phyloP scores from a whole-genome alignment of 2,329 filamentous ascomycete species.

The Alternaria viburni region DNA sequence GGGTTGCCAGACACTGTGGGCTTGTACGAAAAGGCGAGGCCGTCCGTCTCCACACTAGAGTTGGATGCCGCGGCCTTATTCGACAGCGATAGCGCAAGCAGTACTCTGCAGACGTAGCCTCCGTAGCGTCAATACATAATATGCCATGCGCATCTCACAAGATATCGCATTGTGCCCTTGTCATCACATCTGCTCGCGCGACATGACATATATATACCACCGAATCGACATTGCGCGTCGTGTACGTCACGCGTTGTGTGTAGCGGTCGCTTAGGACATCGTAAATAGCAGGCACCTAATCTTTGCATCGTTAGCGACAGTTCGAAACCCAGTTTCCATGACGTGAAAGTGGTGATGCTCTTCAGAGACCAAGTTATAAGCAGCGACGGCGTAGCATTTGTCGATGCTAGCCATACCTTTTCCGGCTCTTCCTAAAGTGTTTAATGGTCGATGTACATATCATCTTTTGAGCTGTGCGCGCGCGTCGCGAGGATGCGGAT shows the following conservation, averaged over 20 bases:
- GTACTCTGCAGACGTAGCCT: background rate
- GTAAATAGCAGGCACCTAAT: background rate
- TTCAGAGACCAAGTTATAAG: conserved; percentile 57
- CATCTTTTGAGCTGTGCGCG: conserved; percentile 37
- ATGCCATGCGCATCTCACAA: background rate
- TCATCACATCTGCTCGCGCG: background rate
- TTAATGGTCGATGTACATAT: conserved; percentile 46
- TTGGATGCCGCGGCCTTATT: conserved; percentile 22
- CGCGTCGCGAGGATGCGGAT: conserved; percentile 4
- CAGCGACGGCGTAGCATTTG: conserved; percentile 58
- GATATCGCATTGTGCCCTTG: background rate
- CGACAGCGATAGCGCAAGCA: background rate
- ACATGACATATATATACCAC: rapidly evolving
- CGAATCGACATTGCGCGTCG: background rate
- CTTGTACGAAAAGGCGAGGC: background rate
- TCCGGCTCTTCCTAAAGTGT: conserved; percentile 60
- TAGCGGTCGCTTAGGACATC: background rate
- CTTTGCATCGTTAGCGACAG: conserved; percentile 4
- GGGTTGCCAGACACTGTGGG: background rate
- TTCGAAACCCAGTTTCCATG: background rate
- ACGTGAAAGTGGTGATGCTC: conserved; percentile 22
- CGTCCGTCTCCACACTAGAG: conserved; percentile 22
- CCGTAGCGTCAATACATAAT: background rate
- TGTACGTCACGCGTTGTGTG: background rate
- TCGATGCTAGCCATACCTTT: conserved; percentile 59